A percentile compares a stretch with the other conserved stretches of the same genome.
Evolutionary conservation across 176 grass and related monocot species (phyloP).

Genomic region (Zoysia pacifica): DNA sequence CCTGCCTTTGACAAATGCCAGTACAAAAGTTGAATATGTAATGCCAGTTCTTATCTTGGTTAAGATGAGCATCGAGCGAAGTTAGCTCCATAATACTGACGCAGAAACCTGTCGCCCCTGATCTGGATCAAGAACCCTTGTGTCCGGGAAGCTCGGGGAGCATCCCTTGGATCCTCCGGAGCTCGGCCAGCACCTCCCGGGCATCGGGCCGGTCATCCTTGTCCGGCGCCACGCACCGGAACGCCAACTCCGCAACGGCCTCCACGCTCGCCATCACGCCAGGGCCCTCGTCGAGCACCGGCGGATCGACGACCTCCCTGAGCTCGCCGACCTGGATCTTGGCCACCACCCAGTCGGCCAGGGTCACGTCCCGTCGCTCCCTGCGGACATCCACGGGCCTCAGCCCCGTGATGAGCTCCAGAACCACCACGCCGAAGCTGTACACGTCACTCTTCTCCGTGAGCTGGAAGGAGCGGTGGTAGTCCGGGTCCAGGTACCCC

Average conservation of each 20-base stretch:
- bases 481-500: slow-evolving; percentile 92
- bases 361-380: slow-evolving; percentile 77
- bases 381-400: slow-evolving; percentile 75
- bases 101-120: neutral
- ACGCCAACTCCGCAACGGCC: slow-evolving; percentile 79
- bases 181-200: slow-evolving; percentile 70
- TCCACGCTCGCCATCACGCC: slow-evolving; percentile 60
- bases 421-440: slow-evolving; percentile 95
- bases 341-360: slow-evolving; percentile 81
- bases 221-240: slow-evolving; percentile 86
- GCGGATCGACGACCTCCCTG: slow-evolving; percentile 74
- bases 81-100: neutral
- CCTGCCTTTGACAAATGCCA: slow-evolving; percentile 30
- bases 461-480: slow-evolving; percentile 89
- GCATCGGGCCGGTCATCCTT: slow-evolving; percentile 91
- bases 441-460: slow-evolving; percentile 98
- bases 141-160: slow-evolving; percentile 29
- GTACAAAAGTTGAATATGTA: neutral
- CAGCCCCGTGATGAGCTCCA: slow-evolving; percentile 89
- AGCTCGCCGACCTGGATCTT: slow-evolving; percentile 93
- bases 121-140: slow-evolving; percentile 39
- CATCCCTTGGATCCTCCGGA: slow-evolving; percentile 67
- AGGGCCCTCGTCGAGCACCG: slow-evolving; percentile 54
- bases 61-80: neutral
- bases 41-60: neutral